phyloP scores from a whole-genome alignment of 148 eudicot genomes.

The Amaranthus hypochondriacus region DNA sequence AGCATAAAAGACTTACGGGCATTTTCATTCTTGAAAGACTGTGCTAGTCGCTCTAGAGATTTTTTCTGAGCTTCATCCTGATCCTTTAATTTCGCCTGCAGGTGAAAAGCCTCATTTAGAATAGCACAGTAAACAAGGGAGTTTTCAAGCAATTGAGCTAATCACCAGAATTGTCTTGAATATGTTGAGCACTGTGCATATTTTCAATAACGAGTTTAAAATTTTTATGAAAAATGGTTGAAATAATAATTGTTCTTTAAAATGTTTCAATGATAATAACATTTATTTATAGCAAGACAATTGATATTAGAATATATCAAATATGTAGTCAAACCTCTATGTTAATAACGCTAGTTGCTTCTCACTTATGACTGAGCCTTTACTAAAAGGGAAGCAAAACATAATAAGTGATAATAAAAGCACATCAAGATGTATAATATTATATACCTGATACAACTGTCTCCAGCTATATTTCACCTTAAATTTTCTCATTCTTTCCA shows the following conservation, averaged over 20 bases:
- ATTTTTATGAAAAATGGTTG: no score
- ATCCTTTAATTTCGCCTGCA: conserved; percentile 63
- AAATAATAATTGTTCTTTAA: no score
- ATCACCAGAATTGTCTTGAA: neutral
- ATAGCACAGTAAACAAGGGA: neutral
- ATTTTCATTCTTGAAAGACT: conserved; percentile 45
- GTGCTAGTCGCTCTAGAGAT: conserved; percentile 51
- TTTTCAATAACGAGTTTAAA: no score
- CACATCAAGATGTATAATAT: neutral
- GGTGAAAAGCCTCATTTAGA: conserved; percentile 11
- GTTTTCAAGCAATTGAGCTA: neutral
- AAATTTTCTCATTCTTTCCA: conserved; percentile 44
- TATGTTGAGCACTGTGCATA: no score
- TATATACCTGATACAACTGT: conserved; percentile 62
- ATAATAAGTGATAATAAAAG: neutral
- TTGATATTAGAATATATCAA: no score
- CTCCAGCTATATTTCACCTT: conserved; percentile 57
- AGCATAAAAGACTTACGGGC: conserved; percentile 52
- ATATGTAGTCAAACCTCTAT: no score
- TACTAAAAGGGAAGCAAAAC: conserved; percentile 5
- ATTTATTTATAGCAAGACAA: no score
- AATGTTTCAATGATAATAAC: no score
- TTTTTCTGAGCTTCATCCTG: conserved; percentile 49
- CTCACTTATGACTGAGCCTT: neutral
- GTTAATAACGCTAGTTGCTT: neutral